Conservation (phyloP, 1,284 basidiomycete species). For the Boletus subluridellus region DNA sequence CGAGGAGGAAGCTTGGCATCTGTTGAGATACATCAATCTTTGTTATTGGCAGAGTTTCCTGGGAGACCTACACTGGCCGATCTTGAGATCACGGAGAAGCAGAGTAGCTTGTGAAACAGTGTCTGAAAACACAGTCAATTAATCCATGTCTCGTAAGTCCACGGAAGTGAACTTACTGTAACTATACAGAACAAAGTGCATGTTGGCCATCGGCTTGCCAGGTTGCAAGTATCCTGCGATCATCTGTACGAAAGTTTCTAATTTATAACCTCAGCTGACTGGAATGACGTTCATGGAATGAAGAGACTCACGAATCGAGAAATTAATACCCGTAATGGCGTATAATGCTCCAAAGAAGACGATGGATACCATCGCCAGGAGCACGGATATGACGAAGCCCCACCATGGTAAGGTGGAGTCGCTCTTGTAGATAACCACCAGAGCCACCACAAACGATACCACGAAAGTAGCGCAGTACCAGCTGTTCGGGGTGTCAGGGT, state of each 20-base stretch:
- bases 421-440: too few species aligned
- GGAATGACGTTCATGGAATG: too few species aligned
- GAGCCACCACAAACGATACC: too few species aligned
- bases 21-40: conserved; percentile 5
- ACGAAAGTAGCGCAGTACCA: too few species aligned
- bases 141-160: not conserved
- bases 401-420: too few species aligned
- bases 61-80: conserved; percentile 49
- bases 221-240: conserved; percentile 60
- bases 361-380: conserved; percentile 33
- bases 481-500: conserved; percentile 45
- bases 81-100: conserved; percentile 54
- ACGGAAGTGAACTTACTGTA: conserved; percentile 35
- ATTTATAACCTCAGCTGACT: not conserved
- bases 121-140: conserved; percentile 27
- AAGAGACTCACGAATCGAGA: conserved; percentile 43
- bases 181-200: conserved; percentile 56
- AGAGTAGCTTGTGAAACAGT: conserved; percentile 43
- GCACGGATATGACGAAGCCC: too few species aligned
- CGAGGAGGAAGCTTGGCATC: conserved; percentile 67
- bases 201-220: conserved; percentile 56
- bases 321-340: conserved; percentile 51
- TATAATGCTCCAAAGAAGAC: conserved; percentile 48
- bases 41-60: not conserved
- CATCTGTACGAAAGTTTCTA: conserved; percentile 47